Evolutionary conservation across 345 rosid species (phyloP).

Genomic region (Gossypium rotundifolium): DNA sequence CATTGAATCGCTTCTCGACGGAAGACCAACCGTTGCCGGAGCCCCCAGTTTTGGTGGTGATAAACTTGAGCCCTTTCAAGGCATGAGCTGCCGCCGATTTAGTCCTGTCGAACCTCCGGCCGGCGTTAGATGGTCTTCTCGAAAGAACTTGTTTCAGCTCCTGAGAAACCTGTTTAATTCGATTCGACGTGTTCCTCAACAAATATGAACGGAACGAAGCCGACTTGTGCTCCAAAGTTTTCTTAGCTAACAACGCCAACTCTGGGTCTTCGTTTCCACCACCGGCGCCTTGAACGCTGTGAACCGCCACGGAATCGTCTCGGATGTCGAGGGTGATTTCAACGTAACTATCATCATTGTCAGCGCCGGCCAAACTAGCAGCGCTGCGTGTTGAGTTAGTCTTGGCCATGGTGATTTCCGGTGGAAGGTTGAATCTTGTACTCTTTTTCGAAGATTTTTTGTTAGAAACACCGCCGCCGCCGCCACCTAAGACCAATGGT

Average conservation of each 20-base stretch:
- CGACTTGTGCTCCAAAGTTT: slow-evolving; percentile 51
- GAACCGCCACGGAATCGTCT: slow-evolving; percentile 83
- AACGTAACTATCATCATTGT: slow-evolving; percentile 39
- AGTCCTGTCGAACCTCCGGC: slow-evolving; percentile 45
- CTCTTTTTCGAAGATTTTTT: slow-evolving; percentile 51
- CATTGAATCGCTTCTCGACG: slow-evolving; percentile 57
- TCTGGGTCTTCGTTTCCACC: slow-evolving; percentile 58
- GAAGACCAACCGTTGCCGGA: slow-evolving; percentile 54
- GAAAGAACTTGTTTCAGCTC: slow-evolving; percentile 71
- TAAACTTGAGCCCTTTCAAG: slow-evolving; percentile 77
- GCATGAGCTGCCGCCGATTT: slow-evolving; percentile 79
- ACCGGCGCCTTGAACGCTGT: slow-evolving; percentile 70
- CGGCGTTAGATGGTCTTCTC: slow-evolving; percentile 32
- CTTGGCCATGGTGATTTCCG: slow-evolving; percentile 16
- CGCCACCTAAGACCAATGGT: slow-evolving; percentile 29
- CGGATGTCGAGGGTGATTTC: slow-evolving; percentile 83
- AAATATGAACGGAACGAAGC: slow-evolving; percentile 43
- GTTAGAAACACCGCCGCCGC: neutral
- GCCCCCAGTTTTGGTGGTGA: slow-evolving; percentile 47
- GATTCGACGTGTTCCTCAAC: slow-evolving; percentile 59
- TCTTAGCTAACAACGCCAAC: slow-evolving; percentile 59
- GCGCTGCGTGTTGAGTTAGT: slow-evolving; percentile 20
- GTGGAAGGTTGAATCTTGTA: slow-evolving; percentile 72
- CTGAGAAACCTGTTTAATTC: slow-evolving; percentile 65
- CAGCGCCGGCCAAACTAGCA: neutral